Evolutionary conservation across 228 moss, liverwort and hornwort genomes (phyloP).

Genomic region (Sphagnum fallax): DNA sequence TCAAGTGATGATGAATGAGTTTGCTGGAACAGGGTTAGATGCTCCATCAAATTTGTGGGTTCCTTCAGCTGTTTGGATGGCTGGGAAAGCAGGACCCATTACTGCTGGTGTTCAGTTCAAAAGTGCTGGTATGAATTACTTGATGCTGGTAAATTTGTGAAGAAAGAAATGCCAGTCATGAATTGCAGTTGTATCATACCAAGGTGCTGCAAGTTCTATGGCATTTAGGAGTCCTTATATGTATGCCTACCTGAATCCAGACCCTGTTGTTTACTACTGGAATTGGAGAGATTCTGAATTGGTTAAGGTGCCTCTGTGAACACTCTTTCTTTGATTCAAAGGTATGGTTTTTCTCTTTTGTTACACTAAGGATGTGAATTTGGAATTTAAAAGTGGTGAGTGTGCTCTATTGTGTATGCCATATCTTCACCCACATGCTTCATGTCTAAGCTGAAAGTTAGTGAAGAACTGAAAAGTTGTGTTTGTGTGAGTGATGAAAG

Average conservation of each 20-base stretch:
- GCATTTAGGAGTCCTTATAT: neutral
- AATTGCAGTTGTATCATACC: neutral
- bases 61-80: conserved; percentile 69
- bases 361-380: too few relatives aligned
- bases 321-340: too few relatives aligned
- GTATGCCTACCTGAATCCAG: too few relatives aligned
- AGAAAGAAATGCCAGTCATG: neutral
- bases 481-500: conserved; percentile 38
- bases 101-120: conserved; percentile 79
- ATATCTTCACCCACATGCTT: neutral
- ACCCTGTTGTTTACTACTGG: too few relatives aligned
- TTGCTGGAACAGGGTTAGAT: conserved; percentile 28
- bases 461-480: neutral
- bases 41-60: conserved; percentile 40
- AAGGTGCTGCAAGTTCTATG: neutral
- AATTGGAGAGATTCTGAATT: too few relatives aligned
- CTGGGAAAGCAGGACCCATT: conserved; percentile 71
- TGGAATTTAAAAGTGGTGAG: neutral
- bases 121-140: conserved; percentile 24
- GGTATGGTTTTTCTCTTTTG: too few relatives aligned
- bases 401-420: neutral
- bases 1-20: neutral
- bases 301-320: too few relatives aligned
- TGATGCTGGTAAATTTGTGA: neutral
- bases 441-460: neutral